Evolutionary conservation across 306 rosid species (phyloP).

Genomic region (Citrullus mucosospermus): DNA sequence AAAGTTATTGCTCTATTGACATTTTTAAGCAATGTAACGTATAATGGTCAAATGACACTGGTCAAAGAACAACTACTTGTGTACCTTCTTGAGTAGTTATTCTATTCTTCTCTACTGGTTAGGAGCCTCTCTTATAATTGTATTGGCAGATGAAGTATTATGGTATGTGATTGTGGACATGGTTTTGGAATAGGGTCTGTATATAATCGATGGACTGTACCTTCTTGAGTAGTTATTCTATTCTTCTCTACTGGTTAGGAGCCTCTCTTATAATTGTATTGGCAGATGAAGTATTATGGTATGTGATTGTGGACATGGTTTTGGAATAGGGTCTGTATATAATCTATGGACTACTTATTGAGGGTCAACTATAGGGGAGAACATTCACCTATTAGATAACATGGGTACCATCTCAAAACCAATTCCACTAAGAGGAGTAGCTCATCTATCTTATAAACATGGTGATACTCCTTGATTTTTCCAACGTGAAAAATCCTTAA

Average conservation of each 20-base stretch:
- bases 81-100: neutral
- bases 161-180: neutral
- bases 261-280: neutral
- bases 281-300: neutral
- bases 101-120: neutral
- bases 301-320: neutral
- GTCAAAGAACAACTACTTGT: neutral
- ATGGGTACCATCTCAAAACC: too few species aligned
- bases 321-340: neutral
- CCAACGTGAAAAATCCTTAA: too few species aligned
- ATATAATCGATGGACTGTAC: neutral
- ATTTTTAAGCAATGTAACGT: neutral
- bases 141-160: neutral
- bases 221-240: neutral
- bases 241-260: neutral
- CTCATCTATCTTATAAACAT: too few species aligned
- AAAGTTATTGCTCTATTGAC: neutral
- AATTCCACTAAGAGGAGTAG: too few species aligned
- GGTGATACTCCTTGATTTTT: too few species aligned
- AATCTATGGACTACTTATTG: neutral
- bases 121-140: neutral
- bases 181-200: neutral
- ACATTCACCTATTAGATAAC: neutral
- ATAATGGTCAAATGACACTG: neutral
- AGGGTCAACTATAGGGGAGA: neutral